Base-by-base conservation (phyloP, 106 monocot species). In the Allium sativum region DNA sequence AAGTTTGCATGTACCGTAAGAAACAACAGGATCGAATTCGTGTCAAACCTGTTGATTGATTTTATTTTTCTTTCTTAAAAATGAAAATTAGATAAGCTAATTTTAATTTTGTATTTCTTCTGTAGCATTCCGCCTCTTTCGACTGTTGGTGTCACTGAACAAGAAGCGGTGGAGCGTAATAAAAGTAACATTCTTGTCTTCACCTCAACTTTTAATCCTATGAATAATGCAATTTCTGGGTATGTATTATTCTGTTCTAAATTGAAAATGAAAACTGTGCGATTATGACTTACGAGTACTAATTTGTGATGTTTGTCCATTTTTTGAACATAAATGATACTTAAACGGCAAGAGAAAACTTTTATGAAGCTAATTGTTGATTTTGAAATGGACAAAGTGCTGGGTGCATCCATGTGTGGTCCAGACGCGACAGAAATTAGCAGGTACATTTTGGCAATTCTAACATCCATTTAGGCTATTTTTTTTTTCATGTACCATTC, bases 321-420 rank as follows among this genome's bases (percentile, higher is more conserved):
- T n/a, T n/a, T n/a, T n/a, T n/a, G n/a, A n/a, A n/a, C n/a, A n/a
- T n/a, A n/a, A n/a, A n/a, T 47, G 71, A 43, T 52, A 65, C 58
- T 43, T 73, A 98, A 92, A 67, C 70, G 98, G 63, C 87, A 85
- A 79, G 98, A 98, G 50, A 98, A 81, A 67, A 81, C 92, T 0
- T 45, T 85, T 42, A 98, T 98, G 98, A 98, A 98, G 72, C 80
- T 98, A 55, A 45, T 92, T 18, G 98, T 98, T 85, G 98, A 98
- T 83, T 71, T 88, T 0, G 83, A 76, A 31, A 85, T 88, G 61
- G 88, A 98, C 64, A 82, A 74, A 73, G 98, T 98, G 22, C 58
- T 98, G 61, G 98, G 98, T 55, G 98, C 98, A 54, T 85, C 98
- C 15, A 98, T 98, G 98, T 98, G 98, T 64, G 98, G 98, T 57